These are phyloP conservation scores for Clitoria ternatea DNA, from an alignment of 306 rosid genomes.

Conservation along the genomic window DNA sequence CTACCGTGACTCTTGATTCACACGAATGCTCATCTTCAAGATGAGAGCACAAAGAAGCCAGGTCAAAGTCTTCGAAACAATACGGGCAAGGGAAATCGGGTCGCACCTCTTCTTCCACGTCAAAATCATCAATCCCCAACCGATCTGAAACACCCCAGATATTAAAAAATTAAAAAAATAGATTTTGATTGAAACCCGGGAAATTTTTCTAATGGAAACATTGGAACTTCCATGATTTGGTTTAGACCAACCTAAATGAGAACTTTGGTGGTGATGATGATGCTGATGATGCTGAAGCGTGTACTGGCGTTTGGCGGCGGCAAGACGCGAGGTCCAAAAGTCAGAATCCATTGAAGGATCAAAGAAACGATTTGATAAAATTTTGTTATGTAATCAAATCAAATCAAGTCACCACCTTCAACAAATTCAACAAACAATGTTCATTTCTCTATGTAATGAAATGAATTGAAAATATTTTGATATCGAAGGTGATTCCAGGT, in stretches of 20 bases:
- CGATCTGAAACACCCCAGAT: constrained; percentile 52
- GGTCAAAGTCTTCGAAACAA: constrained; percentile 88
- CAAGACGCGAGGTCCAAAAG: constrained; percentile 91
- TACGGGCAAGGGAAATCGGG: constrained; percentile 89
- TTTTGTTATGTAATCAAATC: not conserved
- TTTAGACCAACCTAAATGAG: constrained; percentile 56
- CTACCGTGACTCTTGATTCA: constrained; percentile 83
- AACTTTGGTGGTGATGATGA: constrained; percentile 71
- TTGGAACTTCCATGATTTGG: not conserved
- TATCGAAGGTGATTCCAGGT: constrained; percentile 19
- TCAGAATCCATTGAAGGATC: constrained; percentile 84
- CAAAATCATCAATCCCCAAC: constrained; percentile 81
- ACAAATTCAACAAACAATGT: not conserved
- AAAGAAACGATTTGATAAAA: constrained; percentile 1
- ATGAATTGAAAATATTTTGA: constrained; percentile 9
- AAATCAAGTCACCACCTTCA: constrained; percentile 11
- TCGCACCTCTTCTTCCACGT: constrained; percentile 81
- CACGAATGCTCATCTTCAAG: constrained; percentile 91
- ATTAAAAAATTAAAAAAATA: not conserved
- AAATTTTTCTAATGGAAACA: not conserved
- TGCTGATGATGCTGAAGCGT: constrained; percentile 61
- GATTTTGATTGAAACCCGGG: constrained; percentile 24
- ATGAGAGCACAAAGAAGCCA: constrained; percentile 81
- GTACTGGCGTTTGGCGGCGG: constrained; percentile 92
- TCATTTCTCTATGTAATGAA: not conserved